Base-by-base conservation (phyloP, 208 protist genomes). In the Blechomonas ayalai region DNA sequence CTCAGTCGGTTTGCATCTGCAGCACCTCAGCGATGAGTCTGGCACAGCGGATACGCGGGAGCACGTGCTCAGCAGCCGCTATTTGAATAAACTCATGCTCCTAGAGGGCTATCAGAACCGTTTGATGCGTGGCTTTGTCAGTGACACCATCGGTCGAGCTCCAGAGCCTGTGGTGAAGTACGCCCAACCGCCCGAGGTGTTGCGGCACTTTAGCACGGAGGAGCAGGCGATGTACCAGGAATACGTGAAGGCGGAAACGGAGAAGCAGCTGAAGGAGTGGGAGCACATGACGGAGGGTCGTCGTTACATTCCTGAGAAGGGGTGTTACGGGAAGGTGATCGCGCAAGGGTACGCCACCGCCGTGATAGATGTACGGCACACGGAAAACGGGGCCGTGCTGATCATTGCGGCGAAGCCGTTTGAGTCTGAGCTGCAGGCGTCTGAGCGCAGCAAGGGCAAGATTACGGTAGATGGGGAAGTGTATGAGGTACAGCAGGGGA, bases 221-320 rank as follows among this genome's bases (percentile, higher is more conserved):
- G 78, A 93, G 54, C 70, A 59, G 23, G 59, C 51, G 12, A 86
- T 90, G 75, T 93, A 93, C 55, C 52, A 85, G 44, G 61, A 76
- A 41, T 90, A 93, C 51, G 68, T 90, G 35, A 53, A 66, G 40
- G 35, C 66, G 31, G 72, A 88, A 51, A 79, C 72, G 29, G 54
- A 68, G 15, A 19, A 51, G 35, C 80, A 90, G 57, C 50, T 88
- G 12, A 52, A 60, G 25, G 54, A 60, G 44, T 93, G 85, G 82
- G 19, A 43, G 5, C 68, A 48, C 25, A 28, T 71, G n/a, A 57
- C 52, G 28, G 47, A 59, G 2, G 63, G 70, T 5, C 80, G 81
- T 28, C 70, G 85, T 46, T 93, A 70, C 54, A 33, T 90, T 18
- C 36, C 68, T 13, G 60, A 85, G 31, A 62, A 70, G 38, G 49